Evolutionary conservation across 805 yeast genomes (phyloP), one percentile per base, ranked within the genome.

Genomic region (Kluyveromyces aestuarii): DNA sequence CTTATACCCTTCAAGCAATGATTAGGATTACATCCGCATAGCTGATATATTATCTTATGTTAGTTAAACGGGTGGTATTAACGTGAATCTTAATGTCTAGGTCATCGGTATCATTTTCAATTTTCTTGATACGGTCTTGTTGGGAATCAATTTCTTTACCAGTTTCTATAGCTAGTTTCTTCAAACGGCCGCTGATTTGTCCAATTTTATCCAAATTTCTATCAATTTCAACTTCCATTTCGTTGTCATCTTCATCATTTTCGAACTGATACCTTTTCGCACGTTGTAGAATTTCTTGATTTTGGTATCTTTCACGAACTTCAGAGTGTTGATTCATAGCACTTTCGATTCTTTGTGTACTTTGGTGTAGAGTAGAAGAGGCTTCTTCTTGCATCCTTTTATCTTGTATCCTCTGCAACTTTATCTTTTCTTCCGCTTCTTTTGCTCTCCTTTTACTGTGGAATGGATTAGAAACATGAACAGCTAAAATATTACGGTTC

Each of bases 221-320:
- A 47, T 89, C 90, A 56, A 89, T 79, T 66, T 90, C 96, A 53
- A 83, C 78, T 62, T 91, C 98, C 79, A 88, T 79, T 56, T 82
- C 93, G 58, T 89, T 96, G 66, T 93, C 98, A 63, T 91, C 97
- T 45, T 81, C 81, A 66, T 91, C 97, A 44, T 84, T 85, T 61
- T 88, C 96, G 57, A 87, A 86, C 58, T 86, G 87, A 67, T 84
- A 89, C 54, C 80, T 71, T 49, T 78, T 71, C 2, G 95, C 84
- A 37, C 80, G 81, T 16, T 72, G 58, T 45, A 67, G 49, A 35
- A 62, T 60, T 44, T 63, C 64, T 40, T 70, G 67, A 41, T 70
- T 66, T 46, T 69, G 67, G 54, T 71, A 71, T 37, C 61, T 61
- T 33, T 62, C 66, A 5, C 67, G 61, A 1, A 64, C 56, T 19